phyloP scores from a whole-genome alignment of 345 rosid genomes.

The Arabis hirsuta region DNA sequence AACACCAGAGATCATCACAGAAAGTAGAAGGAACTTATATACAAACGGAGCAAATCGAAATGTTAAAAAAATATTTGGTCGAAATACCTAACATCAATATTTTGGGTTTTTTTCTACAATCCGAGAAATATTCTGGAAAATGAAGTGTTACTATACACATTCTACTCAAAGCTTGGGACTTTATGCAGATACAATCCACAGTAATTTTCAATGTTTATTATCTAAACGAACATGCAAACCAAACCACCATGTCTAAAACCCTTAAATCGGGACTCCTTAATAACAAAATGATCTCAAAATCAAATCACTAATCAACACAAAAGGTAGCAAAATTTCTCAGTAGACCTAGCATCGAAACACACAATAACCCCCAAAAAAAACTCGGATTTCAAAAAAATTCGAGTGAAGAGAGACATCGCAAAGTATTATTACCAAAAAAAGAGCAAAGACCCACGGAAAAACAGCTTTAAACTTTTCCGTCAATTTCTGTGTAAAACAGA shows the following conservation, averaged over 20 bases:
- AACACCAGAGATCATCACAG: neutral
- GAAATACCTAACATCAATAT: neutral
- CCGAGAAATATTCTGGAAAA: conserved; percentile 14
- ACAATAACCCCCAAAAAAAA: neutral
- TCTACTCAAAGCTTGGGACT: neutral
- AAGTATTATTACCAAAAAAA: conserved; percentile 22
- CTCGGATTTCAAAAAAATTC: neutral
- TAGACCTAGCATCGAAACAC: conserved; percentile 21
- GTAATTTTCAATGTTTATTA: neutral
- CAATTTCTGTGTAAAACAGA: conserved; percentile 19
- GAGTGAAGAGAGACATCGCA: conserved; percentile 20
- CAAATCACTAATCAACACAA: conserved; percentile 16
- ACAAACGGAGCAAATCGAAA: neutral
- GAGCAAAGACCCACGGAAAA: neutral
- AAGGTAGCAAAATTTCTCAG: neutral
- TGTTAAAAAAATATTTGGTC: neutral
- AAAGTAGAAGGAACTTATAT: too few relatives aligned
- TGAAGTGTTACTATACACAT: conserved; percentile 13
- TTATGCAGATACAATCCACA: too few relatives aligned
- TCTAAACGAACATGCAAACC: conserved; percentile 38
- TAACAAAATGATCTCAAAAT: conserved; percentile 24
- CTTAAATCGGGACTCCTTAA: conserved; percentile 26
- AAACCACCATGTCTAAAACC: conserved; percentile 24
- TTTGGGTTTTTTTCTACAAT: neutral
- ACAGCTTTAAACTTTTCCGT: conserved; percentile 20